These are phyloP conservation scores for Mitragyna speciosa DNA, from an alignment of 257 asterid genomes.

Conservation along the genomic window DNA sequence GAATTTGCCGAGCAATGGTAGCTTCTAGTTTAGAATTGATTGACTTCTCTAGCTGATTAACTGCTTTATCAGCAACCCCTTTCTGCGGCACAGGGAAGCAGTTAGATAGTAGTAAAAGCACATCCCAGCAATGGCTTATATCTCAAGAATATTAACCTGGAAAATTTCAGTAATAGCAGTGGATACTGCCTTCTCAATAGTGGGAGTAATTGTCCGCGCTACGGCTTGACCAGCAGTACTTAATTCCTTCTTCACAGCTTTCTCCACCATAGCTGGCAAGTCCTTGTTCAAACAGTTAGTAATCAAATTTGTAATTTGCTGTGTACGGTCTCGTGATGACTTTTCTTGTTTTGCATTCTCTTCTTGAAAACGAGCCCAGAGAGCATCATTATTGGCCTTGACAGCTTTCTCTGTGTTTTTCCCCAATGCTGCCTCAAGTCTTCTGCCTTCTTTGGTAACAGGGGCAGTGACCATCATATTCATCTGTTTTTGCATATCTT, in stretches of 20 bases:
- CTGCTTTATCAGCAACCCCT: conserved; percentile 93
- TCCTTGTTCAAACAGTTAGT: conserved; percentile 78
- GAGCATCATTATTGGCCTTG: conserved; percentile 79
- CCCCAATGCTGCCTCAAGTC: conserved; percentile 80
- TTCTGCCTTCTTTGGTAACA: conserved; percentile 77
- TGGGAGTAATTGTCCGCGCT: conserved; percentile 64
- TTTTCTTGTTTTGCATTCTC: conserved; percentile 84
- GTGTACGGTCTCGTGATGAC: conserved; percentile 63
- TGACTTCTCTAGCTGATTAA: conserved; percentile 84
- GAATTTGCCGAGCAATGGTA: conserved; percentile 79
- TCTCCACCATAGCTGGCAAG: conserved; percentile 71
- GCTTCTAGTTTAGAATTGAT: conserved; percentile 83
- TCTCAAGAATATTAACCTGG: conserved; percentile 57
- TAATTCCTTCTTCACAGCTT: conserved; percentile 74
- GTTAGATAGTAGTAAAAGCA: conserved; percentile 24
- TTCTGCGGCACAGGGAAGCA: conserved; percentile 57
- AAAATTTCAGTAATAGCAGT: conserved; percentile 67
- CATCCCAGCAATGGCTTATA: conserved; percentile 3
- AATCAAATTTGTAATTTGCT: conserved; percentile 57
- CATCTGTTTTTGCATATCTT: conserved; percentile 73
- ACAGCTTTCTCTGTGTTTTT: conserved; percentile 70
- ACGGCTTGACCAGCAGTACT: conserved; percentile 71
- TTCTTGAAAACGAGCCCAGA: conserved; percentile 89
- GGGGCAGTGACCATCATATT: conserved; percentile 56
- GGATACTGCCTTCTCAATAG: conserved; percentile 73